Evolutionary conservation across 106 monocot genomes (phyloP).

Genomic region (Allium cepa): DNA sequence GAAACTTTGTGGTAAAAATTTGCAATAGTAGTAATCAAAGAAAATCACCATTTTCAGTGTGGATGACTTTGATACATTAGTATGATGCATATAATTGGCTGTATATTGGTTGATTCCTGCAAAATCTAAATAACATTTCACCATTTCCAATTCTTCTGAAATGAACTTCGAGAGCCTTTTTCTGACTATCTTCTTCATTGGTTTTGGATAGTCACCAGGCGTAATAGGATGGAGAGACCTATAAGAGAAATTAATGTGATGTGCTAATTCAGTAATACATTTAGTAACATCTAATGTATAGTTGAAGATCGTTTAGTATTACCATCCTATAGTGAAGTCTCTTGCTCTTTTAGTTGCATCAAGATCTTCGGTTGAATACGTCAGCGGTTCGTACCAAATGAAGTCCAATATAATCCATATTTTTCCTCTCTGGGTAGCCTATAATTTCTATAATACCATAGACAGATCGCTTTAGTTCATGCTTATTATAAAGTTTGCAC

Average conservation of each 20-base stretch:
- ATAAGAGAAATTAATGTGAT: not conserved
- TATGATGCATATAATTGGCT: conserved; percentile 72
- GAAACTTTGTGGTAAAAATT: not conserved
- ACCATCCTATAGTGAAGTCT: conserved; percentile 97
- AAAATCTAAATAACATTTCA: conserved; percentile 76
- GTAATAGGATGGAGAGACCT: conserved; percentile 91
- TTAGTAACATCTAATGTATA: not conserved
- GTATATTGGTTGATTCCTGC: conserved; percentile 94
- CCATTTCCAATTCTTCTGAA: conserved; percentile 47
- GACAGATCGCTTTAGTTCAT: not conserved
- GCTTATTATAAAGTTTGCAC: too few species aligned
- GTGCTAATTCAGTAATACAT: too few species aligned
- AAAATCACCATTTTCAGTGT: conserved; percentile 78
- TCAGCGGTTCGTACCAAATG: conserved; percentile 89
- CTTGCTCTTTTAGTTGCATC: conserved; percentile 88
- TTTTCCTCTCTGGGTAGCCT: conserved; percentile 78
- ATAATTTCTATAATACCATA: not conserved
- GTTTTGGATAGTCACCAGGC: conserved; percentile 81
- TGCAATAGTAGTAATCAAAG: not conserved
- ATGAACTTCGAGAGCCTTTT: conserved; percentile 87
- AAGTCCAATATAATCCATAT: conserved; percentile 94
- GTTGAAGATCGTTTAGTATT: conserved; percentile 4
- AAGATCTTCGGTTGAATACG: conserved; percentile 47
- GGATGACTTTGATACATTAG: conserved; percentile 43
- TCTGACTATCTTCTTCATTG: conserved; percentile 63